Evolutionary conservation across 495 filamentous ascomycete genomes (phyloP).

Genomic region (Hypoxylon perforatum): DNA sequence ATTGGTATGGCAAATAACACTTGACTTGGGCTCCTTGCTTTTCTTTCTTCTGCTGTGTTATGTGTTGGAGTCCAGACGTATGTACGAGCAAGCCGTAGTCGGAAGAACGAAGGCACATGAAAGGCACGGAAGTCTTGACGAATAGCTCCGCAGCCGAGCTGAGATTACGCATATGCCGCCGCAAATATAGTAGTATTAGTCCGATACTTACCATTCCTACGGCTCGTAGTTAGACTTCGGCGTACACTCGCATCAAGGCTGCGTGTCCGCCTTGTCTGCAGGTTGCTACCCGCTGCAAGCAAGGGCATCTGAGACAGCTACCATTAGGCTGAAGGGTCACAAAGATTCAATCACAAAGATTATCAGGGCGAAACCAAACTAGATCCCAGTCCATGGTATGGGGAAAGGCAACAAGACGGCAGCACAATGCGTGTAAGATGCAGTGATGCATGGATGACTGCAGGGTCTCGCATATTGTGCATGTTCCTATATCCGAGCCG

Average conservation of each 20-base stretch:
- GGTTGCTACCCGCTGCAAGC: neutral
- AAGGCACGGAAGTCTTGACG: constrained; percentile 6
- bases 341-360: constrained; percentile 6
- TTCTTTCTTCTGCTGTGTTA: constrained; percentile 9
- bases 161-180: constrained; percentile 7
- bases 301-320: neutral
- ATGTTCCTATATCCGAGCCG: constrained; percentile 30
- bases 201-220: constrained; percentile 6
- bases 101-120: constrained; percentile 24
- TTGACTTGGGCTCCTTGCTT: constrained; percentile 18
- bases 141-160: constrained; percentile 34
- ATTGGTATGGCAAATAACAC: neutral
- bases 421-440: constrained; percentile 1
- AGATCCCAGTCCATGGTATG: neutral
- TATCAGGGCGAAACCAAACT: constrained; percentile 1
- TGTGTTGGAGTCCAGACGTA: constrained; percentile 20
- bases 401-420: neutral
- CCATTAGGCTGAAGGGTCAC: constrained; percentile 14
- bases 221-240: constrained; percentile 39
- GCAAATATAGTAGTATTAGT: constrained; percentile 11
- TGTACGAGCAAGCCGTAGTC: constrained; percentile 17
- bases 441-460: constrained; percentile 2
- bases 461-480: constrained; percentile 1
- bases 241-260: constrained; percentile 23
- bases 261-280: constrained; percentile 9